Conservation (phyloP, 352 stramenopile species). For the Stephanocyclus meneghinianus region DNA sequence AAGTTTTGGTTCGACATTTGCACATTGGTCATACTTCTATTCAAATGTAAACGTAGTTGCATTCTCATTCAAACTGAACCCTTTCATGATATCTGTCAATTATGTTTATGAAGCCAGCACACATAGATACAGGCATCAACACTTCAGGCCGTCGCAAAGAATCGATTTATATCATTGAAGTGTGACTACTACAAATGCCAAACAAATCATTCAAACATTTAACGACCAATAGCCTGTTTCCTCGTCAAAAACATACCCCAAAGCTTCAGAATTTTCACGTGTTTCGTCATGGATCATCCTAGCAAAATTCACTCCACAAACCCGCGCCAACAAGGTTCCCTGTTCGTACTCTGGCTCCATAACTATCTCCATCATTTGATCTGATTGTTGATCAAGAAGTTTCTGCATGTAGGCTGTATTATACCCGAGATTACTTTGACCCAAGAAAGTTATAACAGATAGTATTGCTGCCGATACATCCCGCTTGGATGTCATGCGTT, state of each 20-base stretch:
- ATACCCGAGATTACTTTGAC: background rate
- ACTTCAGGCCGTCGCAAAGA: background rate
- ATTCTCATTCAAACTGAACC: background rate
- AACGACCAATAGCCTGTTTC: slow-evolving; percentile 1
- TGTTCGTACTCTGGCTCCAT: slow-evolving; percentile 19
- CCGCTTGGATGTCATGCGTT: background rate
- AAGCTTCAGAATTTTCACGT: slow-evolving; percentile 1
- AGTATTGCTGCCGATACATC: background rate
- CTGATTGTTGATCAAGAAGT: background rate
- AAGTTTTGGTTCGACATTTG: background rate
- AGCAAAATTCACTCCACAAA: slow-evolving; percentile 32
- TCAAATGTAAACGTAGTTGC: background rate
- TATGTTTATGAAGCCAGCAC: too few species aligned
- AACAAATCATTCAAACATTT: background rate
- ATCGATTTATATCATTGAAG: background rate
- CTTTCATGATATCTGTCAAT: background rate
- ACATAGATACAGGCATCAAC: too few species aligned
- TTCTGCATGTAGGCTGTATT: background rate
- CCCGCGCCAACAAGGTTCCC: slow-evolving; percentile 20
- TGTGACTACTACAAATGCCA: too few species aligned
- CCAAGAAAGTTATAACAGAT: slow-evolving; percentile 6
- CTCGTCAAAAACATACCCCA: slow-evolving; percentile 4
- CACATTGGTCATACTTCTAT: background rate
- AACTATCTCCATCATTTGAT: slow-evolving; percentile 9
- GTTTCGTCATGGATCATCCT: slow-evolving; percentile 18